Evolutionary conservation across 1,284 basidiomycete species (phyloP).

Genomic region (Tetrapyrgos nigripes): DNA sequence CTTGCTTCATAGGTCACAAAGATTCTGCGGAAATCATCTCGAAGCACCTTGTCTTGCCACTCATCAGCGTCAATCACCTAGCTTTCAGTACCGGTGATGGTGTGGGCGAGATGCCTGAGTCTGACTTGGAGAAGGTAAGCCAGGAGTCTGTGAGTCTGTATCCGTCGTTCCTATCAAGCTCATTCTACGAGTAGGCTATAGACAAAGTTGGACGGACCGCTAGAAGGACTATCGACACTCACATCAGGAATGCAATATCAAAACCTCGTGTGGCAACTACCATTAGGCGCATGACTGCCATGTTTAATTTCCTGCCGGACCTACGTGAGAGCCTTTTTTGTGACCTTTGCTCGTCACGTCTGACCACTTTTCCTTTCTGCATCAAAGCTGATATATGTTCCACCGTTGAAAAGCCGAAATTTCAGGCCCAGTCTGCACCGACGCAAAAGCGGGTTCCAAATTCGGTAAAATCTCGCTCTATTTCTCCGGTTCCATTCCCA

Average conservation of each 20-base stretch:
- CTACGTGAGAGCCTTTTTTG: slow-evolving; percentile 56
- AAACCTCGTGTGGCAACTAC: slow-evolving; percentile 70
- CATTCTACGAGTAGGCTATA: slow-evolving; percentile 50
- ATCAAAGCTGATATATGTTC: slow-evolving; percentile 50
- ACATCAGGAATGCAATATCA: slow-evolving; percentile 71
- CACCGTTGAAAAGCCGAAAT: slow-evolving; percentile 43
- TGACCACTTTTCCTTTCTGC: not conserved
- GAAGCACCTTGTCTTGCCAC: slow-evolving; percentile 74
- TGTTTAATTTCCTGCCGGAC: slow-evolving; percentile 66
- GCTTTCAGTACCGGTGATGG: slow-evolving; percentile 66
- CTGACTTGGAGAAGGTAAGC: slow-evolving; percentile 70
- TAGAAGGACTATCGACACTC: slow-evolving; percentile 70
- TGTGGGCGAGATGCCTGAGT: slow-evolving; percentile 57
- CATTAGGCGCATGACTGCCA: slow-evolving; percentile 70
- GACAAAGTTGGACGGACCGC: slow-evolving; percentile 73
- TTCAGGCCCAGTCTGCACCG: slow-evolving; percentile 30
- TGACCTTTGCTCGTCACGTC: slow-evolving; percentile 2
- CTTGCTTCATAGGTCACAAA: slow-evolving; percentile 65
- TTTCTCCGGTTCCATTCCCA: slow-evolving; percentile 16
- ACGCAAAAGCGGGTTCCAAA: slow-evolving; percentile 13
- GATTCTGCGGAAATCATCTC: slow-evolving; percentile 73
- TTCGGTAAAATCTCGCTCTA: slow-evolving; percentile 19
- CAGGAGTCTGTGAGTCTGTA: slow-evolving; percentile 1
- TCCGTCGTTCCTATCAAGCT: not conserved
- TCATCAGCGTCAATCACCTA: slow-evolving; percentile 72